A percentile compares a stretch with the other conserved stretches of the same genome.
These are phyloP conservation scores for Globisporangium orthogonon DNA, from an alignment of 352 stramenopile genomes.

Conservation along the genomic window DNA sequence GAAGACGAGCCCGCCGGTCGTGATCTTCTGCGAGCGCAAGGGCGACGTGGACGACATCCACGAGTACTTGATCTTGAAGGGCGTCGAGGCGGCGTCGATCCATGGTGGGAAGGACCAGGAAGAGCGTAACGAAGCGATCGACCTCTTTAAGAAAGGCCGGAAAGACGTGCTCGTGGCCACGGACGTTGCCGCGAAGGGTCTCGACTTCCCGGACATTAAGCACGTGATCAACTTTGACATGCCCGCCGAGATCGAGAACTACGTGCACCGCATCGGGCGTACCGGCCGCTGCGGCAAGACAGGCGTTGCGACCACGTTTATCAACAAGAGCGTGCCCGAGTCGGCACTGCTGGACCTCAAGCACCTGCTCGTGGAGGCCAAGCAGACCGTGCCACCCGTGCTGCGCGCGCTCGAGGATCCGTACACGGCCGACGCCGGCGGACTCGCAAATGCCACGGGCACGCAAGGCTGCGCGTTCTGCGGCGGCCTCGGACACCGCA, in stretches of 20 bases:
- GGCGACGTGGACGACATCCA: constrained; percentile 98
- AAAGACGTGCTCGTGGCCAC: constrained; percentile 99
- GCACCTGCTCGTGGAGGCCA: constrained; percentile 96
- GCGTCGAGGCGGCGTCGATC: constrained; percentile 93
- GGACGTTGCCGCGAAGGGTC: constrained; percentile 97
- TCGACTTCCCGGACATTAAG: constrained; percentile 99
- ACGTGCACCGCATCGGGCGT: constrained; percentile 98
- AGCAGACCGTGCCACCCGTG: constrained; percentile 97
- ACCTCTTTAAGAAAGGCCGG: constrained; percentile 88
- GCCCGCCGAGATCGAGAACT: constrained; percentile 99
- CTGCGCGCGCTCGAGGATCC: constrained; percentile 97
- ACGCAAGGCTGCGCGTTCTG: constrained; percentile 97
- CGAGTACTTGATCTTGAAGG: constrained; percentile 98
- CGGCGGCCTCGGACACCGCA: constrained; percentile 96
- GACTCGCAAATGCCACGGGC: constrained; percentile 63
- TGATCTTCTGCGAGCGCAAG: constrained; percentile 98
- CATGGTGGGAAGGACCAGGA: constrained; percentile 98
- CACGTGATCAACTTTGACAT: constrained; percentile 99
- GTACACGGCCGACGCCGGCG: constrained; percentile 46
- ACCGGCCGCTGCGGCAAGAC: constrained; percentile 98
- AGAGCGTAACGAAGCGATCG: constrained; percentile 96
- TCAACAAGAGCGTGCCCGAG: constrained; percentile 96
- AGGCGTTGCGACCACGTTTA: constrained; percentile 97
- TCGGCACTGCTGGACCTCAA: constrained; percentile 98
- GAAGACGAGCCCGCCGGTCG: constrained; percentile 96